Conservation (phyloP, 2,329 filamentous ascomycete species). For the Simplicillium aogashimaense region DNA sequence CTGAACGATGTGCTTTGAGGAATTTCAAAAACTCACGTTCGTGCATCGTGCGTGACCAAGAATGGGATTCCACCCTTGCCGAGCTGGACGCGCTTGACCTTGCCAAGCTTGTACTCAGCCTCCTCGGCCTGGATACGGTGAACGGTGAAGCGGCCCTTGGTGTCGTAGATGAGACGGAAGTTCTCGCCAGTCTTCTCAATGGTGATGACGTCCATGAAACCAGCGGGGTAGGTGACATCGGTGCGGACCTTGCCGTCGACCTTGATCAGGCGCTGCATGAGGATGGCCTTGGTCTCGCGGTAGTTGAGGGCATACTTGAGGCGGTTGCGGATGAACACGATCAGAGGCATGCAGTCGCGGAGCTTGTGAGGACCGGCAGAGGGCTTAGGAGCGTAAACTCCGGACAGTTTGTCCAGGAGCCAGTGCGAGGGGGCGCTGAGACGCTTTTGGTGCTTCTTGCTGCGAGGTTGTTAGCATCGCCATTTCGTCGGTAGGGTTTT, state of each 20-base stretch:
- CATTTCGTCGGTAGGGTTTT: slow-evolving; percentile 6
- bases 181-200: slow-evolving; percentile 99
- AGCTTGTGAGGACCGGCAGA: slow-evolving; percentile 95
- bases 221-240: slow-evolving; percentile 92
- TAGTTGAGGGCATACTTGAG: slow-evolving; percentile 99
- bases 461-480: slow-evolving; percentile 31
- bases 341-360: slow-evolving; percentile 95
- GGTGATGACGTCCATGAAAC: slow-evolving; percentile 99
- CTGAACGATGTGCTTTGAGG: slow-evolving; percentile 22
- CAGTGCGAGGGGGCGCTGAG: slow-evolving; percentile 98
- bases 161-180: slow-evolving; percentile 99
- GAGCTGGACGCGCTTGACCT: slow-evolving; percentile 99
- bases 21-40: slow-evolving; percentile 77
- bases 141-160: slow-evolving; percentile 99
- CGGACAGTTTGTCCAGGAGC: slow-evolving; percentile 99
- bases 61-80: slow-evolving; percentile 99
- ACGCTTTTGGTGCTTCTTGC: slow-evolving; percentile 99
- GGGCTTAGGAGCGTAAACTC: slow-evolving; percentile 64
- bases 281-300: slow-evolving; percentile 93
- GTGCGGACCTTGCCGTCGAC: slow-evolving; percentile 99
- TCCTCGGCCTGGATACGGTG: slow-evolving; percentile 98
- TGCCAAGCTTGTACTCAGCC: slow-evolving; percentile 99
- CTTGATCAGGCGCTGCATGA: slow-evolving; percentile 99
- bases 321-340: slow-evolving; percentile 94
- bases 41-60: slow-evolving; percentile 99